Percentiles rank a stretch among this genome's conserved stretches.
phyloP scores from a whole-genome alignment of 2,329 filamentous ascomycete genomes.

The Diplodia seriata region DNA sequence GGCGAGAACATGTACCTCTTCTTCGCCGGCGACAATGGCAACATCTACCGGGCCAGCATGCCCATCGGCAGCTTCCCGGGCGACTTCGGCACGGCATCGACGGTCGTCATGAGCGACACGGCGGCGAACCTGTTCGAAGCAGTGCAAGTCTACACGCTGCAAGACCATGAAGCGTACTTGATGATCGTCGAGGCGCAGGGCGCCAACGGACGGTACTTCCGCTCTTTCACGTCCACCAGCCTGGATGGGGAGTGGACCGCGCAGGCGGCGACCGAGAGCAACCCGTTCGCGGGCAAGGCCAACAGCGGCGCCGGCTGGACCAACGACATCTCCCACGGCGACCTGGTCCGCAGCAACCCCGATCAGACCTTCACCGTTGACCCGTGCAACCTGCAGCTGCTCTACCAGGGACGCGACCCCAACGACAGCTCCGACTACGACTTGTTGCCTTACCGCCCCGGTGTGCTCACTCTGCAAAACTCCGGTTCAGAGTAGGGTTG shows the following conservation, averaged over 20 bases:
- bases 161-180: conserved; percentile 64
- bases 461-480: conserved; percentile 57
- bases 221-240: conserved; percentile 67
- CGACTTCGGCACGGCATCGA: conserved; percentile 61
- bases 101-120: conserved; percentile 61
- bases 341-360: conserved; percentile 62
- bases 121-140: conserved; percentile 69
- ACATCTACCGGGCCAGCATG: conserved; percentile 70
- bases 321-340: conserved; percentile 71
- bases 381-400: conserved; percentile 68
- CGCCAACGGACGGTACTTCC: conserved; percentile 66
- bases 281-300: conserved; percentile 71
- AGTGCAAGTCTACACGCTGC: conserved; percentile 69
- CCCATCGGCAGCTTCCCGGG: conserved; percentile 67
- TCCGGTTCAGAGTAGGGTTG: not conserved
- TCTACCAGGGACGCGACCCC: conserved; percentile 67
- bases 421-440: conserved; percentile 56
- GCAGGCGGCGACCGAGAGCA: conserved; percentile 62
- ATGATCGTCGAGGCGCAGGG: conserved; percentile 73
- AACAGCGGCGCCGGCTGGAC: conserved; percentile 71
- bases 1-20: conserved; percentile 69
- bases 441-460: conserved; percentile 62
- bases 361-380: conserved; percentile 70
- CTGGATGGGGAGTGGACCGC: conserved; percentile 65
- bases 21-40: conserved; percentile 71